These are phyloP conservation scores for Microstroma glucosiphilum DNA, from an alignment of 1,284 basidiomycete genomes.

Conservation along the genomic window DNA sequence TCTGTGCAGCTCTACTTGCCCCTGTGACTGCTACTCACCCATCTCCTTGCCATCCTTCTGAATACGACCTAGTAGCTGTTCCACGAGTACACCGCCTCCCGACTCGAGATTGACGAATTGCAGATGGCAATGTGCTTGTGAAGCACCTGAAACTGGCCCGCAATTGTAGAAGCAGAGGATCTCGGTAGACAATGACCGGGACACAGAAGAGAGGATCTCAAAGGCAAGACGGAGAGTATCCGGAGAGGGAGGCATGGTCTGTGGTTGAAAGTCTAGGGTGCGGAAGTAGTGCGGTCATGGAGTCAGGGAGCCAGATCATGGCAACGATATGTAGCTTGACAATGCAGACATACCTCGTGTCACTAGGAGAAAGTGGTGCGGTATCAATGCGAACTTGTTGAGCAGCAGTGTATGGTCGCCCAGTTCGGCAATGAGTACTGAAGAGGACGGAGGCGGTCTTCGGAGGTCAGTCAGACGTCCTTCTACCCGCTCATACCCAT, in stretches of 20 bases:
- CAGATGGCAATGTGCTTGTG: constrained; percentile 43
- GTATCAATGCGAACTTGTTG: constrained; percentile 48
- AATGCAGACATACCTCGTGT: constrained; percentile 18
- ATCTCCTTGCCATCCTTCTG: constrained; percentile 41
- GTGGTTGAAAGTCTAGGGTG: constrained; percentile 27
- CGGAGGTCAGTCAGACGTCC: not conserved
- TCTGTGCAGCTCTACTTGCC: not conserved
- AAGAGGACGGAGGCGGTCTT: not conserved
- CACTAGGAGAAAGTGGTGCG: constrained; percentile 45
- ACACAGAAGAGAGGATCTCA: constrained; percentile 14
- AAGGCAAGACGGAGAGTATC: constrained; percentile 34
- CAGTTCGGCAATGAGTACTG: constrained; percentile 4
- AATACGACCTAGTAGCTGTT: constrained; percentile 34
- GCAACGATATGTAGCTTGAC: too few species aligned
- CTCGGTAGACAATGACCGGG: constrained; percentile 16
- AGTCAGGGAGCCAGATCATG: too few species aligned
- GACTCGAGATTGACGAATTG: constrained; percentile 39
- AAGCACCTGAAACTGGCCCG: constrained; percentile 36
- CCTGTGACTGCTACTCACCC: constrained; percentile 14
- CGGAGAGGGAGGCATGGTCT: constrained; percentile 42
- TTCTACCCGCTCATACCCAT: constrained; percentile 12
- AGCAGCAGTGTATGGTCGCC: constrained; percentile 16
- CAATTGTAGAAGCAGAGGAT: constrained; percentile 47
- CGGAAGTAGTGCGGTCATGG: too few species aligned
- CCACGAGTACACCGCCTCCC: constrained; percentile 29